phyloP scores from a whole-genome alignment of 768 basidiomycete species.

The Mycena metata region DNA sequence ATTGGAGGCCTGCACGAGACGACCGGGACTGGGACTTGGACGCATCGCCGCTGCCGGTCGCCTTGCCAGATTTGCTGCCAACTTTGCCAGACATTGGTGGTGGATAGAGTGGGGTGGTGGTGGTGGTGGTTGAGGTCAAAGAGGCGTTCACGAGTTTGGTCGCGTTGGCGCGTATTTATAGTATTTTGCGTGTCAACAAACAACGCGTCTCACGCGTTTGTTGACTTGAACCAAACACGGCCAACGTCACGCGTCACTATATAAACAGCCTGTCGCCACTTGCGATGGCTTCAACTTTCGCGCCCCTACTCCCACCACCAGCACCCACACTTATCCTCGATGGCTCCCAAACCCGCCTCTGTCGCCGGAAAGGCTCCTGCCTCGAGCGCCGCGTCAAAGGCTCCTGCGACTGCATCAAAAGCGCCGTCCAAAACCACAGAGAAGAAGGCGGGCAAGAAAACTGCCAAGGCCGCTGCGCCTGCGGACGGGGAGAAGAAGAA shows the following conservation, averaged over 20 bases:
- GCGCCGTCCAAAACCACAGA: constrained; percentile 35
- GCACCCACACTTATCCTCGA: constrained; percentile 45
- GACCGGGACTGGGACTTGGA: constrained; percentile 78
- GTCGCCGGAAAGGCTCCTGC: constrained; percentile 88
- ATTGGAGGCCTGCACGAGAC: constrained; percentile 83
- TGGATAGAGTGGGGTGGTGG: constrained; percentile 24
- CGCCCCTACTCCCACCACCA: constrained; percentile 41
- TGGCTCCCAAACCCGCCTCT: constrained; percentile 84
- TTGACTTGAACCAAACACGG: constrained; percentile 47
- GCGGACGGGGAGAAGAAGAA: constrained; percentile 89
- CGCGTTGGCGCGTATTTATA: constrained; percentile 43
- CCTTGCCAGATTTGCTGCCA: constrained; percentile 60
- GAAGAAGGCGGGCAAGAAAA: constrained; percentile 85
- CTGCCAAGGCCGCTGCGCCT: constrained; percentile 71
- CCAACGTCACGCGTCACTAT: constrained; percentile 54
- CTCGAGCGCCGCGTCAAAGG: constrained; percentile 78
- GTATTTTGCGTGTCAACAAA: constrained; percentile 35
- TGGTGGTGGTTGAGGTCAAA: constrained; percentile 20
- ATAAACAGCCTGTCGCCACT: constrained; percentile 44
- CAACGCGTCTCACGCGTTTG: constrained; percentile 39
- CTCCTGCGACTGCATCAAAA: constrained; percentile 69
- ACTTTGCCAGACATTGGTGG: constrained; percentile 34
- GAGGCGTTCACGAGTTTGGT: constrained; percentile 15
- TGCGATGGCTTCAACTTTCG: constrained; percentile 33
- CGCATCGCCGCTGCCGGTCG: constrained; percentile 53